Evolutionary conservation across 1,139 yeast species (phyloP), one percentile per base, ranked within the genome.

Genomic region (Wickerhamomyces sp.): DNA sequence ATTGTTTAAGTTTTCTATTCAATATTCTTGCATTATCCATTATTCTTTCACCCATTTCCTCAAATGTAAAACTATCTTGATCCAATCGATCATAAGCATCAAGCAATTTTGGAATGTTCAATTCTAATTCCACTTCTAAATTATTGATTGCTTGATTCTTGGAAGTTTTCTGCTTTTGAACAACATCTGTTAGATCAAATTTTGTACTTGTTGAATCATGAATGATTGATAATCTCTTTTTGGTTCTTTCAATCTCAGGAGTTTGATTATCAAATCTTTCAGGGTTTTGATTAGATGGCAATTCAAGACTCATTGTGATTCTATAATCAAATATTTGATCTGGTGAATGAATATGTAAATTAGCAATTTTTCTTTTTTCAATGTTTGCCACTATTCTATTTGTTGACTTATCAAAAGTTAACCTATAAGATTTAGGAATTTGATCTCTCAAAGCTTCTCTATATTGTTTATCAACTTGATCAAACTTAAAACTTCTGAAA

Each of bases 261-360:
- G 74, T 71, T 66, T 70, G 62, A 51, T 69, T 59, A 59, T 67
- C 59, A 71, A 73, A 65, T 65, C 75, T 64, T 67, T 79, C 69
- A 33, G 77, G 72, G 56, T 79, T 77, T 48, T 79, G 81, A 52
- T 76, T 71, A 35, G 79, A 75, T 2, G 95, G 96, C 51, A 80
- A 64, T 78, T 90, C 97, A 33, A 85, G 66, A 35, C 90, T 80
- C 51, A 90, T 67, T 10, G 95, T 81, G 36, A 90, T 69, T 56
- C 95, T 73, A 53, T 84, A 72, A 62, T 90, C 97, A 60, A 82
- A 82, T 66, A 82, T 73, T 29, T 87, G 79, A 50, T 87, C 84
- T 2, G 96, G 96, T 46, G 85, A 78, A 59, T 78, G 81, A 33
- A 90, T 71, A 59, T 79, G 77, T 48, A 90, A 65, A 60, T 86